Conservation (phyloP, 2,329 filamentous ascomycete species). For the Fusarium chuoi region DNA sequence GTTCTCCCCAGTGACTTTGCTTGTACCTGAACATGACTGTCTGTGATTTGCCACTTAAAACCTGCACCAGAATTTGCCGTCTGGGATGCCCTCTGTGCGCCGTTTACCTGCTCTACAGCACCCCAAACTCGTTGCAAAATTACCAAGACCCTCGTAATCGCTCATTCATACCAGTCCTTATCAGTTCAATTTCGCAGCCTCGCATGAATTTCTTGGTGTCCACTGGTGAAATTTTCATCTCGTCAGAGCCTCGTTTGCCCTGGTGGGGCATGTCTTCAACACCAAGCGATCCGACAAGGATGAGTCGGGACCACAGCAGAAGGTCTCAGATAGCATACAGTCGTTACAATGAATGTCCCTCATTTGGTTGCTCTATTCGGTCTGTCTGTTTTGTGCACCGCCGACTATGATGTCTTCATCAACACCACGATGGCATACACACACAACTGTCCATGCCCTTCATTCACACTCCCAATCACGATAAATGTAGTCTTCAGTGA, state of each 20-base stretch:
- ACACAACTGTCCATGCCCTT: background rate
- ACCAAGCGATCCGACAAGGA: background rate
- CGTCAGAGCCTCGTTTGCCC: slow-evolving; percentile 43
- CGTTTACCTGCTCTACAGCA: rapidly evolving
- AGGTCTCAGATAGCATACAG: background rate
- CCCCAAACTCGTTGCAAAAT: background rate
- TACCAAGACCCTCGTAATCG: background rate
- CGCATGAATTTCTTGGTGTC: slow-evolving; percentile 36
- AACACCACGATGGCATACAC: background rate
- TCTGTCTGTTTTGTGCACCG: background rate
- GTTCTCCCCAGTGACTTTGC: background rate
- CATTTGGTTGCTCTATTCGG: background rate
- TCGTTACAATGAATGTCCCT: background rate
- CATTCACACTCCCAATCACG: background rate
- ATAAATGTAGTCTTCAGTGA: slow-evolving; percentile 18
- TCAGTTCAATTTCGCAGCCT: slow-evolving; percentile 36
- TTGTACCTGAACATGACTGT: background rate
- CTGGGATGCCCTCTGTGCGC: background rate
- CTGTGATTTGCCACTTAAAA: background rate
- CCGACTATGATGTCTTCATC: background rate
- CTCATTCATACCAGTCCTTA: background rate
- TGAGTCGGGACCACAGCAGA: background rate
- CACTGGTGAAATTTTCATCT: slow-evolving; percentile 23
- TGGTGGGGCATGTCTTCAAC: slow-evolving; percentile 28
- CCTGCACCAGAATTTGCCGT: background rate